Evolutionary conservation across 2,329 filamentous ascomycete species (phyloP), one percentile per base, ranked within the genome.

Genomic region (Ascochyta koolunga): DNA sequence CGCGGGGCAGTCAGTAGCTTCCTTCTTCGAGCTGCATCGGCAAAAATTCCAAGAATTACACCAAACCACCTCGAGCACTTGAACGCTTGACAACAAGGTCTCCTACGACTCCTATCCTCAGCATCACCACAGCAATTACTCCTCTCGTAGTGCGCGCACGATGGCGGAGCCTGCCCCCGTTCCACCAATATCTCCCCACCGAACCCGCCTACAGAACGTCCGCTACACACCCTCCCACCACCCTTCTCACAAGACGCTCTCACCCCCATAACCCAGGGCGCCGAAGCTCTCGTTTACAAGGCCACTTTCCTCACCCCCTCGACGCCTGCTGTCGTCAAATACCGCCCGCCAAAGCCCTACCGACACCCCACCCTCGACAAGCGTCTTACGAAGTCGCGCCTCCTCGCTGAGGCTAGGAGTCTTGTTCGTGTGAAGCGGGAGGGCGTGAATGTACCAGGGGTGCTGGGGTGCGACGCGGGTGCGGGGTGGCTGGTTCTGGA

Each of bases 201-300:
- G 2, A 48, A 57, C 35, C 61, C 65, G 10, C 39, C 56, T 3
- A 65, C 65, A 31, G 36, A 60, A 7, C 62, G 56, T n/a, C 67
- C 67, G 4, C 55, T 67, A 2, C 69, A 70, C 55, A 66, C 61
- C 2, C 65, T 68, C 33, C 68, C 69, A 0, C 33, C 64, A 0
- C 67, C 69, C 32, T 74, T 74, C 61, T 52, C 59, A 78, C 83
- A 84, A 72, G 79, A 83, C 58, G 79, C 85, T 33, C 86, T 91
- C 59, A 76, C 72, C 42, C 89, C 96, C 69, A 85, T 98, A 65
- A 88, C 91, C 52, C 95, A 98, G 82, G 95, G 95, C 77, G 95
- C 95, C 72, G 95, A 99, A 84, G 93, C 91, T 56, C 91, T 93
- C 61, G 86, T 99, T 71, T 98, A 96, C 85, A 88, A 87, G 75